Percentiles rank a stretch among this genome's conserved stretches.
These are phyloP conservation scores for Penicillium sclerotiorum DNA, from an alignment of 2,329 filamentous ascomycete species.

Conservation along the genomic window DNA sequence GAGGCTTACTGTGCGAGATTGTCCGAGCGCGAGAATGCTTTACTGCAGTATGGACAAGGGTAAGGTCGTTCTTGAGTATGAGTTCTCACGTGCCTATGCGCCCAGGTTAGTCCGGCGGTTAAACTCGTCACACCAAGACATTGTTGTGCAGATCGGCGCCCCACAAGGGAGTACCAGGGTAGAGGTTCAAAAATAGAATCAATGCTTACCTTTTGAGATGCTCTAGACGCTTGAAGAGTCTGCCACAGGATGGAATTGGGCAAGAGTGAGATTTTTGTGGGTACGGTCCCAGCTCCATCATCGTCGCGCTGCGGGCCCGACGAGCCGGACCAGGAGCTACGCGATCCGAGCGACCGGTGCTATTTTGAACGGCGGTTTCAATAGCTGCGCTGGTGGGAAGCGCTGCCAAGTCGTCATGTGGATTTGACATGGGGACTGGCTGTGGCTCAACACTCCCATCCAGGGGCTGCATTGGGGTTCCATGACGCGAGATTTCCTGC, in stretches of 20 bases:
- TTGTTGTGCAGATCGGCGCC: slow-evolving; percentile 23
- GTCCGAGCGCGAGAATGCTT: slow-evolving; percentile 97
- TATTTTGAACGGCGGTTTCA: slow-evolving; percentile 57
- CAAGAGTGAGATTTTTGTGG: slow-evolving; percentile 98
- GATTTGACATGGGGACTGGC: slow-evolving; percentile 64
- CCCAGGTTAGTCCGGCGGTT: slow-evolving; percentile 54
- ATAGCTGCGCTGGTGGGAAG: slow-evolving; percentile 65
- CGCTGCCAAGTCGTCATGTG: slow-evolving; percentile 68
- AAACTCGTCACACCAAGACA: slow-evolving; percentile 45
- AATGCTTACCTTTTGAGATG: slow-evolving; percentile 93
- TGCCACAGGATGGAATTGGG: slow-evolving; percentile 96
- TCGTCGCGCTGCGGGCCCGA: slow-evolving; percentile 88
- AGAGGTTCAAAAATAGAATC: slow-evolving; percentile 28
- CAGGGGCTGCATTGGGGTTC: slow-evolving; percentile 82
- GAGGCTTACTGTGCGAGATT: slow-evolving; percentile 89
- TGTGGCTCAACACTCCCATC: slow-evolving; percentile 80
- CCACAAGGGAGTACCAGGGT: slow-evolving; percentile 26
- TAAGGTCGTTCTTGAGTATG: slow-evolving; percentile 99
- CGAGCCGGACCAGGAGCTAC: slow-evolving; percentile 71
- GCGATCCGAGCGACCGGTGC: slow-evolving; percentile 59
- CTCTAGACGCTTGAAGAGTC: slow-evolving; percentile 97
- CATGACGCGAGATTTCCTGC: slow-evolving; percentile 79
- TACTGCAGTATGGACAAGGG: slow-evolving; percentile 95
- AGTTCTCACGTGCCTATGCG: slow-evolving; percentile 89
- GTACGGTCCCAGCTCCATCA: slow-evolving; percentile 95